Base-by-base conservation (phyloP, 1,284 basidiomycete species). In the Psilocybe mexicana region DNA sequence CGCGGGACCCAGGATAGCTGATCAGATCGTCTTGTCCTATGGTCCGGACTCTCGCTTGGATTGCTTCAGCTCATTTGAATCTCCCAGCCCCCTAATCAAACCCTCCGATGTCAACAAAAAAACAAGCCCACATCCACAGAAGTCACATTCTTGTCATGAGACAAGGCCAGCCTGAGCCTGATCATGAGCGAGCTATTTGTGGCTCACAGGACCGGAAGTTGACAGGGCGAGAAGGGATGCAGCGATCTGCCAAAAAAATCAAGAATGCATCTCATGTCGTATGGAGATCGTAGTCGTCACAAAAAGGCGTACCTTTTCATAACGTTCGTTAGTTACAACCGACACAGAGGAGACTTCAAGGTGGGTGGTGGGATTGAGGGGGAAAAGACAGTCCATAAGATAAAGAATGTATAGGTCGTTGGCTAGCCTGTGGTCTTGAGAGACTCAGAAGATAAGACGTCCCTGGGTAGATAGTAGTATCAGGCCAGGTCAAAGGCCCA, bases 101-200 rank as follows among this genome's bases (percentile, higher is more conserved):
- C 38, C 40, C 26, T 49, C 46, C 42, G 38, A 40, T 49, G 54
- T 55, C 47, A 55, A 49, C 44, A 46, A 23, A 43, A 36, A 14
- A 38, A 50, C 47, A 55, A 49, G 47, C 14, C 7, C 2, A 36
- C 36, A 35, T 4, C 4, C 8, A 6, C 46, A 35, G 14, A 24
- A 6, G 6, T 11, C 26, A 43, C 28, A 49, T 44, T 18, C 43
- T 55, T 28, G 54, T 50, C 30, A 49, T 49, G 5, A 26, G 33
- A 45, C 46, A 43, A 46, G 30, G 5, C 18, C 38, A 25, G 3
- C 6, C 18, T 18, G 18, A 18, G 18, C 18, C 18, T 18, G 18
- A 18, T 18, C 18, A 18, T 18, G 18, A 18, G 18, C 18, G 28
- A 24, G 42, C 26, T 45, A 38, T 54, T 47, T 47, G 43, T 28